Percentiles rank a stretch among this genome's conserved stretches.
phyloP scores from a whole-genome alignment of 148 eudicot genomes.

The Chenopodium berlandieri region DNA sequence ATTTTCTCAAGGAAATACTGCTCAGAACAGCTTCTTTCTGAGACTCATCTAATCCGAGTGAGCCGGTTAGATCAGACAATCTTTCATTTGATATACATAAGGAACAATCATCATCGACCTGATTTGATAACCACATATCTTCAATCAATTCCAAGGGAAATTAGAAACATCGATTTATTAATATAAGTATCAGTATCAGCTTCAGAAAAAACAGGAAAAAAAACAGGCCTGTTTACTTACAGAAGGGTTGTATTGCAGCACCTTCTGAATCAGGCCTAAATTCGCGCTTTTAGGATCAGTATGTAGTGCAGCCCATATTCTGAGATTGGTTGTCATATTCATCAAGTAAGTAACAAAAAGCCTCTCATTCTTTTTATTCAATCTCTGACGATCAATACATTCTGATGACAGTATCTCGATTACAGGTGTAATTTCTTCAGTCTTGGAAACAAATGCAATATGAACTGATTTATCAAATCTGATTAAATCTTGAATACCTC shows the following conservation, averaged over 20 bases:
- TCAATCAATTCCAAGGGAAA: too few species aligned
- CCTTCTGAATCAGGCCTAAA: constrained; percentile 5
- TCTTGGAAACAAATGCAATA: constrained; percentile 32
- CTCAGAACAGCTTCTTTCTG: constrained; percentile 29
- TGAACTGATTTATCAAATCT: constrained; percentile 17
- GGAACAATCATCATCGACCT: constrained; percentile 22
- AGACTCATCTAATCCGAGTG: constrained; percentile 21
- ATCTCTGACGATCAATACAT: neutral
- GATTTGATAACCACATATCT: neutral
- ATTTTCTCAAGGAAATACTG: constrained; percentile 21
- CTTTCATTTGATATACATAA: neutral
- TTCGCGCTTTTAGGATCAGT: constrained; percentile 9
- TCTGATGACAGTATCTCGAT: neutral
- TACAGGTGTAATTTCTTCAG: neutral
- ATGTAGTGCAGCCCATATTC: constrained; percentile 26
- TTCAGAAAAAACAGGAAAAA: neutral
- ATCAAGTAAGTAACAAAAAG: constrained; percentile 27
- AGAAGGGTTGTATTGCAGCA: constrained; percentile 10
- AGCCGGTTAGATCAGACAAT: neutral
- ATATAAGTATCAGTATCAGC: neutral
- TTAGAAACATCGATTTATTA: too few species aligned
- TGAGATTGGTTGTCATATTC: constrained; percentile 26
- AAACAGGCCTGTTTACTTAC: constrained; percentile 10
- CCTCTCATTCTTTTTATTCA: neutral
- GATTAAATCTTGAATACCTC: constrained; percentile 31